Conservation (phyloP, 139 green algal genomes). For the Chloropicon primus region DNA sequence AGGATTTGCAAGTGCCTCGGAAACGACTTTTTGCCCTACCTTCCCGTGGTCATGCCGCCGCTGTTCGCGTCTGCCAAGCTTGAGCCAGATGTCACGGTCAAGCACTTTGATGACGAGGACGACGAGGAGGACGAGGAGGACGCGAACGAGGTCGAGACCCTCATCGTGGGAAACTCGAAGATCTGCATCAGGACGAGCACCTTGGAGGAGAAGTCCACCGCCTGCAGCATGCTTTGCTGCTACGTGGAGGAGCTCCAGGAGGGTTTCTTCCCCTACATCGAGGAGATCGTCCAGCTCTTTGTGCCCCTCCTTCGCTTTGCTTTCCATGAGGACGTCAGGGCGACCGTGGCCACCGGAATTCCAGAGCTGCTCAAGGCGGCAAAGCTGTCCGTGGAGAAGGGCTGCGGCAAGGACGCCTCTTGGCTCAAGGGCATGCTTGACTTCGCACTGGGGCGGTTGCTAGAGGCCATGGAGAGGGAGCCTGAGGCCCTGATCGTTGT, state of each 20-base stretch:
- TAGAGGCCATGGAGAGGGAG: conserved; percentile 31
- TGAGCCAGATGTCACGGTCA: conserved; percentile 79
- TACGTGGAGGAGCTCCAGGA: conserved; percentile 95
- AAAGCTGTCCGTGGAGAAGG: conserved; percentile 52
- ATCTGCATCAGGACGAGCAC: conserved; percentile 58
- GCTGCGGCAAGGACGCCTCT: conserved; percentile 21
- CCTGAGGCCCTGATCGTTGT: conserved; percentile 16
- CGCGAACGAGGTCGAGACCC: conserved; percentile 48
- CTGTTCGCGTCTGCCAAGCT: conserved; percentile 59
- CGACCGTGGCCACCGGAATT: conserved; percentile 42
- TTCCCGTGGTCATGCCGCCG: conserved; percentile 82
- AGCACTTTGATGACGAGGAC: conserved; percentile 23
- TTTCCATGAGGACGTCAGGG: conserved; percentile 89
- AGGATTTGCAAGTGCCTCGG: conserved; percentile 94
- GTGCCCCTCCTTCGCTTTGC: conserved; percentile 69
- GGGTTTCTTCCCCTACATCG: conserved; percentile 83
- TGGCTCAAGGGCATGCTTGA: conserved; percentile 48
- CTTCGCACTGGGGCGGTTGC: conserved; percentile 33
- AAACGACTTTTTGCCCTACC: conserved; percentile 90
- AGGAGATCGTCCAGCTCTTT: conserved; percentile 32
- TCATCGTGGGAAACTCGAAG: conserved; percentile 57
- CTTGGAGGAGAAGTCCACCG: conserved; percentile 93
- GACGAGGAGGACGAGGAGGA: conserved; percentile 50
- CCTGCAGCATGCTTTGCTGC: conserved; percentile 95
- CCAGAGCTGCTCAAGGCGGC: conserved; percentile 69